These are phyloP conservation scores for Cladosporium sp. DNA, from an alignment of 2,329 filamentous ascomycete genomes.

Conservation along the genomic window DNA sequence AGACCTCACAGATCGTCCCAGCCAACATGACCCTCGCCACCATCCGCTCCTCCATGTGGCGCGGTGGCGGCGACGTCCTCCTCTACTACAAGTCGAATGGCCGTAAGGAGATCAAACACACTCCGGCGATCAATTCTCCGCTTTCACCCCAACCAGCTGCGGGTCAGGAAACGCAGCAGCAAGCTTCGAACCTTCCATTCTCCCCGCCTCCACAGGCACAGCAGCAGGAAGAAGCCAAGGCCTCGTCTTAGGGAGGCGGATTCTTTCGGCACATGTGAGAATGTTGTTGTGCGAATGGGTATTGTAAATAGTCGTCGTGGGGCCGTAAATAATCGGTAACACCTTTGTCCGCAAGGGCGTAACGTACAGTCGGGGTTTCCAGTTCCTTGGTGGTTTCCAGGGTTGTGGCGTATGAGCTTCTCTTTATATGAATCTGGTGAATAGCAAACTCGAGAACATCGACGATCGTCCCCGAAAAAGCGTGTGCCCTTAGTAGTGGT, in stretches of 20 bases:
- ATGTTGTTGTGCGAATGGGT: background rate
- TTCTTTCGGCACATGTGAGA: background rate
- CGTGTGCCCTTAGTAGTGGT: background rate
- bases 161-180: background rate
- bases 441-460: background rate
- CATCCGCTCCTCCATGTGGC: constrained; percentile 88
- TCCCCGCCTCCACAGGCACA: constrained; percentile 8
- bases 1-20: constrained; percentile 56
- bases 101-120: constrained; percentile 59
- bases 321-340: background rate
- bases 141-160: background rate
- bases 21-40: constrained; percentile 92
- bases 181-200: constrained; percentile 12
- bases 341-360: background rate
- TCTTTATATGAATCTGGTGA: background rate
- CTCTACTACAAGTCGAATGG: constrained; percentile 91
- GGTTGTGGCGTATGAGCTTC: background rate
- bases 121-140: background rate
- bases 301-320: background rate
- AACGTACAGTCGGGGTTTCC: background rate
- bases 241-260: constrained; percentile 16
- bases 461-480: background rate
- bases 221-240: constrained; percentile 10
- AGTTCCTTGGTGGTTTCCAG: background rate
- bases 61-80: constrained; percentile 88